Conservation (phyloP, 2,329 filamentous ascomycete genomes). For the Epichloe coenophiala region DNA sequence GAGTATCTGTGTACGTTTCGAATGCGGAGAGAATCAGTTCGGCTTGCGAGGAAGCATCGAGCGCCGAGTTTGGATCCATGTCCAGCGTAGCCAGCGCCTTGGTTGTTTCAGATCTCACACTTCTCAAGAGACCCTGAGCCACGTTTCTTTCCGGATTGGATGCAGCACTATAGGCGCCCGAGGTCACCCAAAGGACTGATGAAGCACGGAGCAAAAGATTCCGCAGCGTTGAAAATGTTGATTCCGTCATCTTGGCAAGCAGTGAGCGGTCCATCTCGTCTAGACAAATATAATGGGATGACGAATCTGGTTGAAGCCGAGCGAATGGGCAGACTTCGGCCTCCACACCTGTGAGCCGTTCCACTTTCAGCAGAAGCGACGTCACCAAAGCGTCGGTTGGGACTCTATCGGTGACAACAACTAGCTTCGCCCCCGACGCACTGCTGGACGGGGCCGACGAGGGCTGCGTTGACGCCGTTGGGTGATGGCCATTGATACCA, state of each 20-base stretch:
- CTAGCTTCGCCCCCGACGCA: neutral
- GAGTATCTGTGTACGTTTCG: conserved; percentile 4
- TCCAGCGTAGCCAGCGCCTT: conserved; percentile 33
- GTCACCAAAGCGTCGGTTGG: conserved; percentile 10
- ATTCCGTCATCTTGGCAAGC: conserved; percentile 23
- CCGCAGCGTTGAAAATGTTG: conserved; percentile 25
- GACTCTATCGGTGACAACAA: conserved; percentile 13
- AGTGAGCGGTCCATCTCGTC: conserved; percentile 30
- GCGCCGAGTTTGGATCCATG: conserved; percentile 21
- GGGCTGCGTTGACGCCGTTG: neutral
- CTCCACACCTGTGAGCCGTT: conserved; percentile 7
- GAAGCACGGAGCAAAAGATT: conserved; percentile 20
- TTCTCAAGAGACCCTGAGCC: conserved; percentile 30
- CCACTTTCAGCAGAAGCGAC: conserved; percentile 5
- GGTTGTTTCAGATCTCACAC: conserved; percentile 31
- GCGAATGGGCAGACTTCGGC: conserved; percentile 10
- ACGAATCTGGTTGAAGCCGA: conserved; percentile 5
- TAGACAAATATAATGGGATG: conserved; percentile 24
- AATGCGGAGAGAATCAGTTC: conserved; percentile 19
- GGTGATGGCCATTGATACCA: neutral
- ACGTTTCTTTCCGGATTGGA: conserved; percentile 28
- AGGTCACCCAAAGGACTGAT: conserved; percentile 27
- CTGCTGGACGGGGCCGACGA: neutral
- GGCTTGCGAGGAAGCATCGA: conserved; percentile 9
- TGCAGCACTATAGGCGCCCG: conserved; percentile 24